Conservation (phyloP, 1,284 basidiomycete species). For the Cryptococcus sp. region DNA sequence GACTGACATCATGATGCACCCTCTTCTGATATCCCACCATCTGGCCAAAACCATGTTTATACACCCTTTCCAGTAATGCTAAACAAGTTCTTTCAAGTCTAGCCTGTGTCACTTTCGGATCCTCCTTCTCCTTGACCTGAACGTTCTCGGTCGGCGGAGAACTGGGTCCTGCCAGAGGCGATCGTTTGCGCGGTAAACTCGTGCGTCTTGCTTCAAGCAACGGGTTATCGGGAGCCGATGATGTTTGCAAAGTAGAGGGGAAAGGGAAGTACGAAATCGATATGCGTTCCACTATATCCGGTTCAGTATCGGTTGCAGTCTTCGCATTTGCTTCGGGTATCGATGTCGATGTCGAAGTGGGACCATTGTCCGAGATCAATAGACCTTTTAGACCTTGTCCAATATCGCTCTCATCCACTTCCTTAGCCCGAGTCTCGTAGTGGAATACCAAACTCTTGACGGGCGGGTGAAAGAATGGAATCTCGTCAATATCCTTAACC, state of each 20-base stretch:
- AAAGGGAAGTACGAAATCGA: constrained; percentile 35
- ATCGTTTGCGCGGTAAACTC: constrained; percentile 18
- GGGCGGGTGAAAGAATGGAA: constrained; percentile 46
- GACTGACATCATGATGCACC: constrained; percentile 67
- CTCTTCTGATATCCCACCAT: constrained; percentile 78
- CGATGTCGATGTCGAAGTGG: no score
- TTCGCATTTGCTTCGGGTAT: not conserved
- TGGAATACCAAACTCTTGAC: constrained; percentile 37
- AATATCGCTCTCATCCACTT: not conserved
- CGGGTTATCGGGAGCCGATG: not conserved
- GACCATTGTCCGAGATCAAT: not conserved
- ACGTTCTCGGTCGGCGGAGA: not conserved
- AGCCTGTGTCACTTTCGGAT: constrained; percentile 8
- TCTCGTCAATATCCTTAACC: constrained; percentile 21
- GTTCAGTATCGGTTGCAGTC: not conserved
- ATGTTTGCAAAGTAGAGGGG: constrained; percentile 2
- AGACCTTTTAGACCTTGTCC: not conserved
- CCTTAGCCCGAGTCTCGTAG: constrained; percentile 18
- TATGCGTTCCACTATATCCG: constrained; percentile 9
- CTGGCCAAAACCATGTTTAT: constrained; percentile 79
- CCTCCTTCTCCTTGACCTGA: not conserved
- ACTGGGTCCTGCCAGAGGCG: constrained; percentile 28
- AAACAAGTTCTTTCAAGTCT: constrained; percentile 75
- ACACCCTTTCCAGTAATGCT: constrained; percentile 72
- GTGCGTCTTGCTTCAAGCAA: not conserved